Evolutionary conservation across 768 basidiomycete genomes (phyloP), one percentile per base, ranked within the genome.

Genomic region (Amanita polypyramis): DNA sequence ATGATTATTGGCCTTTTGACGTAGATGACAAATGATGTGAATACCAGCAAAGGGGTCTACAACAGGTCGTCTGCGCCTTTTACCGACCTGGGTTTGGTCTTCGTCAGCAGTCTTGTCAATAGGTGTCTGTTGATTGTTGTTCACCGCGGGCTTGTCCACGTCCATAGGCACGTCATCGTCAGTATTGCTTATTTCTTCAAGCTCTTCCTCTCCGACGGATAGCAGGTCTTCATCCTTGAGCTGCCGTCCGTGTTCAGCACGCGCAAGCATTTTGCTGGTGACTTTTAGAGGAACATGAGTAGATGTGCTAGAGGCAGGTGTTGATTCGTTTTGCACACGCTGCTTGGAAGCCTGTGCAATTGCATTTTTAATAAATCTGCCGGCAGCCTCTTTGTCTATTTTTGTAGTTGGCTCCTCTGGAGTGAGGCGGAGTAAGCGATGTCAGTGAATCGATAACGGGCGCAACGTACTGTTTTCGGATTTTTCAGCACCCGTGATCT

Each of bases 321-420:
- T 3, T 42, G 47, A 9, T 15, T 49, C 40, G 15, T n/a, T 7
- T 21, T 35, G 35, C 8, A 19, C 19, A 35, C 15, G 38, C 20
- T 49, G 39, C 25, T 42, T 50, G 54, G 73, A 70, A 10, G 76
- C 77, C 61, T 82, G 82, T 1, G 82, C 66, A 36, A 90, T 87
- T 23, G 87, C 85, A 59, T 85, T 74, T 62, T 82, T 85, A 62
- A 93, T 92, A 64, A 93, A 93, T 25, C 90, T 79, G 37, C 69
- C 67, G 1, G 89, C 89, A 10, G 85, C 89, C 19, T 68, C 79
- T 62, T 84, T 86, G 74, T 93, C 89, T 50, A 92, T 62, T n/a
- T 69, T 67, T 27, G 62, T 38, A 11, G 35, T 58, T 41, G 65
- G 64, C 51, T 66, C 74, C 51, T 66, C 74, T 75, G 56, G 27